These are phyloP conservation scores for Cladophialophora yegresii DNA, from an alignment of 2,329 filamentous ascomycete genomes.

Conservation along the genomic window DNA sequence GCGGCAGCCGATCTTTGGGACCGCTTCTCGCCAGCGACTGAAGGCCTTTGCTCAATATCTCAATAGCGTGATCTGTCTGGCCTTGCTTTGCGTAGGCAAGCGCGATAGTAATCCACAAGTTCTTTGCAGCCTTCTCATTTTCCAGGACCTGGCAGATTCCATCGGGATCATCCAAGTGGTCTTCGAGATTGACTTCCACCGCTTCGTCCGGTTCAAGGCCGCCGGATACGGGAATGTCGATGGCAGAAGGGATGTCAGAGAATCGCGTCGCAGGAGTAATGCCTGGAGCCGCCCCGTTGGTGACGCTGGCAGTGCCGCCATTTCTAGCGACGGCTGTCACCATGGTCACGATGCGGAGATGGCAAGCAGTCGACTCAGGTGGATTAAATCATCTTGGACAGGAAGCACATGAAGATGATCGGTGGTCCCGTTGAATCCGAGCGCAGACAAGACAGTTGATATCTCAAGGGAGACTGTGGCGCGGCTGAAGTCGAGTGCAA, in stretches of 20 bases:
- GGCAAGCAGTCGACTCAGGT: neutral
- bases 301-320: slow-evolving; percentile 16
- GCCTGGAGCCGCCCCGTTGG: slow-evolving; percentile 8
- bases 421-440: too few species aligned
- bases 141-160: slow-evolving; percentile 94
- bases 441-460: neutral
- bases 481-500: neutral
- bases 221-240: slow-evolving; percentile 65
- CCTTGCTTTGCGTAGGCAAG: slow-evolving; percentile 95
- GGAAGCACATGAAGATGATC: neutral
- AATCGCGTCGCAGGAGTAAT: slow-evolving; percentile 49
- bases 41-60: slow-evolving; percentile 71
- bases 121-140: slow-evolving; percentile 86
- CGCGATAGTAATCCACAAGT: slow-evolving; percentile 97
- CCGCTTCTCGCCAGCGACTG: slow-evolving; percentile 69
- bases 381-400: slow-evolving; percentile 4
- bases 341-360: slow-evolving; percentile 19
- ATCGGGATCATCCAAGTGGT: slow-evolving; percentile 87
- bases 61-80: slow-evolving; percentile 80
- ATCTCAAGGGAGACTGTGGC: neutral
- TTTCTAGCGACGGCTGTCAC: slow-evolving; percentile 24
- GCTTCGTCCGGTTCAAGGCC: slow-evolving; percentile 64
- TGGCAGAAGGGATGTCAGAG: slow-evolving; percentile 62
- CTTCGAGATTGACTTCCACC: slow-evolving; percentile 91
- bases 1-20: slow-evolving; percentile 69